Evolutionary conservation across 305 asterid genomes (phyloP).

Genomic region (Solanum hybrid): DNA sequence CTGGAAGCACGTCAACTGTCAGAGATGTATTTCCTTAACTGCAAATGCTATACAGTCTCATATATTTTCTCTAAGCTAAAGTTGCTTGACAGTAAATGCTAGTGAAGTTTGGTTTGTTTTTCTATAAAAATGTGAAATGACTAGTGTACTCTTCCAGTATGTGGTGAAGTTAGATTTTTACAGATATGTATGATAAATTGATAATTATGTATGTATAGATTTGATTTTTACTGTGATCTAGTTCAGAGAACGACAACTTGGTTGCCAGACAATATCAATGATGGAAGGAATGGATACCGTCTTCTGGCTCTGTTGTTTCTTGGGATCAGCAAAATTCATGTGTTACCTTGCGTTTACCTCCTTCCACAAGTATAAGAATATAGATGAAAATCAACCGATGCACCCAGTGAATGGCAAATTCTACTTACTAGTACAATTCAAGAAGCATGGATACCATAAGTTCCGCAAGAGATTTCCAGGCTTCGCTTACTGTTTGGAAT

Average conservation of each 20-base stretch:
- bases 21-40: not conserved
- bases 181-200: not conserved
- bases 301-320: conserved; percentile 44
- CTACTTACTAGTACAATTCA: not conserved
- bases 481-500: not conserved
- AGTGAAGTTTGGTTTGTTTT: not conserved
- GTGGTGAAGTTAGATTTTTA: not conserved
- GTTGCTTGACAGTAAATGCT: not conserved
- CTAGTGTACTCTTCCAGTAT: not conserved
- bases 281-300: conserved; percentile 48
- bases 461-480: not conserved
- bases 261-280: conserved; percentile 62
- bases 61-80: not conserved
- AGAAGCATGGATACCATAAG: not conserved
- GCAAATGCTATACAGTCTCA: not conserved
- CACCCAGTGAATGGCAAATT: not conserved
- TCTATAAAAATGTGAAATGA: not conserved
- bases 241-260: conserved; percentile 25
- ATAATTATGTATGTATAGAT: not conserved
- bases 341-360: conserved; percentile 15
- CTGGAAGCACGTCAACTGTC: not conserved
- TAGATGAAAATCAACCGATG: not conserved
- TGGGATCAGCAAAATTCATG: conserved; percentile 39
- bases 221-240: conserved; percentile 9
- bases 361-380: not conserved